Percentiles rank a stretch among this genome's conserved stretches.
phyloP scores from a whole-genome alignment of 2,329 filamentous ascomycete genomes.

The Calycina herbarum region DNA sequence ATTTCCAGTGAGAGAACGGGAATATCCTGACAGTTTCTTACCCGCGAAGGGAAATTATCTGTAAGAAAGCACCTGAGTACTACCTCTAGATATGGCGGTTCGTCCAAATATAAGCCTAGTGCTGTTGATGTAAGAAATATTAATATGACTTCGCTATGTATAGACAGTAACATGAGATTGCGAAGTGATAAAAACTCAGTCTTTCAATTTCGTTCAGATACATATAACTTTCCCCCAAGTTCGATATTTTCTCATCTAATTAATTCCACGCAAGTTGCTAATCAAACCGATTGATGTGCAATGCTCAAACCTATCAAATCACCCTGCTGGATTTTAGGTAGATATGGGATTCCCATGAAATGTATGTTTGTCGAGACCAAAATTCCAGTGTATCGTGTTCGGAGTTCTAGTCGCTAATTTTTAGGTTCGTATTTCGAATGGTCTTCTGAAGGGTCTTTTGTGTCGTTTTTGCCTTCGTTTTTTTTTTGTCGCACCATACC shows the following conservation, averaged over 20 bases:
- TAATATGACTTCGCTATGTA: neutral
- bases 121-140: neutral
- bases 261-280: neutral
- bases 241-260: neutral
- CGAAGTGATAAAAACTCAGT: neutral
- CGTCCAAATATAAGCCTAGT: too few relatives aligned
- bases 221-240: neutral
- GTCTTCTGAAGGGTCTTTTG: too few relatives aligned
- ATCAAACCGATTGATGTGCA: constrained; percentile 1
- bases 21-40: too few relatives aligned
- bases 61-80: too few relatives aligned
- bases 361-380: neutral
- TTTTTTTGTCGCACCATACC: neutral
- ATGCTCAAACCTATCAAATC: neutral
- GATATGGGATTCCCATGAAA: constrained; percentile 2
- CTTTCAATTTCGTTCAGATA: neutral
- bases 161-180: neutral
- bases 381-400: neutral
- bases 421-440: neutral
- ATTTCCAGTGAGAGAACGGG: too few relatives aligned
- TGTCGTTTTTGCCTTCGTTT: neutral
- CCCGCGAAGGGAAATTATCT: too few relatives aligned
- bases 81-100: too few relatives aligned
- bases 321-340: neutral
- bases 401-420: neutral